Percentiles rank a stretch among this genome's conserved stretches.
phyloP scores from a whole-genome alignment of 1,139 yeast species.

The Kluyveromyces sp. region DNA sequence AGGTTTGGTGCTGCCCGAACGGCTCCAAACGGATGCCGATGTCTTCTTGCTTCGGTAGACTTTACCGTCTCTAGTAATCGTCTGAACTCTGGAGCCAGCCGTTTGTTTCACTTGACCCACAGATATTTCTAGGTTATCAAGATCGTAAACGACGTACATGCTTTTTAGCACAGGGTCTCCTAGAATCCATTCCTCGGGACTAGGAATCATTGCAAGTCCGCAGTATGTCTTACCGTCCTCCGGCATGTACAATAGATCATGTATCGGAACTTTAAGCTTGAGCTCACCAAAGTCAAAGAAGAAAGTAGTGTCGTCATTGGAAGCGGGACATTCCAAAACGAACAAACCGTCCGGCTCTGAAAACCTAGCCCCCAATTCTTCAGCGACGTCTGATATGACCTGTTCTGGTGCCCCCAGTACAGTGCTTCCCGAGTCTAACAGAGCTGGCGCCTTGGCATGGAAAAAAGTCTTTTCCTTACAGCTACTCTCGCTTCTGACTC shows the following conservation, averaged over 20 bases:
- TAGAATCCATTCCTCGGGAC: constrained; percentile 36
- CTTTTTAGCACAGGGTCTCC: constrained; percentile 72
- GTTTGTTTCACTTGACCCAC: constrained; percentile 50
- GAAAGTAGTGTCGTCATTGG: constrained; percentile 23
- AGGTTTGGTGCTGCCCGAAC: constrained; percentile 3
- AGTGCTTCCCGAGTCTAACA: constrained; percentile 68
- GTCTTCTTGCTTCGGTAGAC: constrained; percentile 18
- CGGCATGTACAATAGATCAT: constrained; percentile 32
- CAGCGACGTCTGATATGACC: constrained; percentile 38
- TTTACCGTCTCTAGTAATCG: constrained; percentile 16
- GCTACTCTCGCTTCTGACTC: constrained; percentile 28
- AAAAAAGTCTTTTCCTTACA: constrained; percentile 26
- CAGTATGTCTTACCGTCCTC: constrained; percentile 25
- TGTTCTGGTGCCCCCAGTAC: constrained; percentile 45
- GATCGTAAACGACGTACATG: constrained; percentile 72
- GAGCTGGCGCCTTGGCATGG: constrained; percentile 36
- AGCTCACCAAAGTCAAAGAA: constrained; percentile 48
- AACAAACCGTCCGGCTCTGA: constrained; percentile 34
- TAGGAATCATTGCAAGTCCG: constrained; percentile 32
- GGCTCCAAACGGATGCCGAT: constrained; percentile 18
- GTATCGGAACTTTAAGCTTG: constrained; percentile 42
- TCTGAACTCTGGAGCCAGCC: constrained; percentile 15
- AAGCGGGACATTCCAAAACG: constrained; percentile 30
- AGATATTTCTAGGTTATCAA: constrained; percentile 57
- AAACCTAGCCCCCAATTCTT: constrained; percentile 36